Evolutionary conservation across 2,329 filamentous ascomycete species (phyloP).

Genomic region (Fusarium scirpi): DNA sequence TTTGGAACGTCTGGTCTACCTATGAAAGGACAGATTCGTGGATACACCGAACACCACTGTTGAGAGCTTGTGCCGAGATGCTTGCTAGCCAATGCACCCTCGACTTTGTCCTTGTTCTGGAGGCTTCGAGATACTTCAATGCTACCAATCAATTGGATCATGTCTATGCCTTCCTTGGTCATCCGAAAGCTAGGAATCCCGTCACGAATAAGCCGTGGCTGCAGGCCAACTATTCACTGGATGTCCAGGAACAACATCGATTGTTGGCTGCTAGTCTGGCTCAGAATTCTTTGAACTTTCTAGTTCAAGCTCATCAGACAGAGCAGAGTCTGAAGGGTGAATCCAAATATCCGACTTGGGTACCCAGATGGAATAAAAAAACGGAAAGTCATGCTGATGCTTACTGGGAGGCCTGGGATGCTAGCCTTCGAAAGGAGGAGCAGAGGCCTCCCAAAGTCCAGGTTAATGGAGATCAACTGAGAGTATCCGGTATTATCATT

Average conservation of each 20-base stretch:
- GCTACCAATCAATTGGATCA: conserved; percentile 17
- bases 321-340: background rate
- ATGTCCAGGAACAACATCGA: conserved; percentile 9
- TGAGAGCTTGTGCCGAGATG: background rate
- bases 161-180: conserved; percentile 16
- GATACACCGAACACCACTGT: background rate
- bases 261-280: background rate
- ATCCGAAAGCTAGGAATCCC: conserved; percentile 5
- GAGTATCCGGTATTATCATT: background rate
- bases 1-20: conserved; percentile 21
- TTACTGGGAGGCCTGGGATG: conserved; percentile 22
- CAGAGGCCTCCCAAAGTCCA: background rate
- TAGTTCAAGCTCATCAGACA: conserved; percentile 3
- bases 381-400: conserved; percentile 7
- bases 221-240: conserved; percentile 9
- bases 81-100: background rate
- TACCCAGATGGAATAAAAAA: conserved; percentile 8
- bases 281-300: conserved; percentile 7
- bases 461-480: background rate
- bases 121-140: conserved; percentile 19
- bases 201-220: background rate
- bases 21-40: conserved; percentile 12
- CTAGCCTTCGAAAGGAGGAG: conserved; percentile 11
- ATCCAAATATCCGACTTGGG: conserved; percentile 2
- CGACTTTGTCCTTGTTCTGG: conserved; percentile 21